Evolutionary conservation across 352 stramenopile species (phyloP).

Genomic region (Pythium apleroticum): DNA sequence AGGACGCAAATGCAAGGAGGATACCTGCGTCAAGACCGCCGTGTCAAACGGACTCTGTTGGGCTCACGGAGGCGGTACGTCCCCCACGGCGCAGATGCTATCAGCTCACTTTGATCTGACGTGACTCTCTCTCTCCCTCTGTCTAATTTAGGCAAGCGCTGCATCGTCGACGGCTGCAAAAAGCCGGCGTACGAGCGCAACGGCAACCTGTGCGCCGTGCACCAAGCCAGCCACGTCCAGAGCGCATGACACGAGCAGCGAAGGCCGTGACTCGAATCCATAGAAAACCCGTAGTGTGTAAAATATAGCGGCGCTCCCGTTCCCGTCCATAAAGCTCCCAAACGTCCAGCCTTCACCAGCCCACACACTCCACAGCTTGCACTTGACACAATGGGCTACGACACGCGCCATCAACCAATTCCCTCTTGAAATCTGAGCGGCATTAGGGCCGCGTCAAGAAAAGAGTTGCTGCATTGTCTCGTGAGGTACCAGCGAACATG

Average conservation of each 20-base stretch:
- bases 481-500: neutral
- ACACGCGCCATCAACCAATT: neutral
- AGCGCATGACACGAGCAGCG: slow-evolving; percentile 9
- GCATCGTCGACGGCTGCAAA: slow-evolving; percentile 42
- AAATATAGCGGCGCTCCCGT: neutral
- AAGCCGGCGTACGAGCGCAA: slow-evolving; percentile 54
- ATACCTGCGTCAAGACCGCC: slow-evolving; percentile 65
- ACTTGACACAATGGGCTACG: neutral
- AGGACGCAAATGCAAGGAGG: slow-evolving; percentile 65
- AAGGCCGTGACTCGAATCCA: neutral
- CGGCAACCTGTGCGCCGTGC: slow-evolving; percentile 41
- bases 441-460: neutral
- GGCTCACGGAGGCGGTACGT: slow-evolving; percentile 73
- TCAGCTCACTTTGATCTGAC: neutral
- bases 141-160: slow-evolving; percentile 43
- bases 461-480: neutral
- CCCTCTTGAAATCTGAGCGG: neutral
- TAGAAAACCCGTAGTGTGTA: neutral
- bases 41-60: slow-evolving; percentile 81
- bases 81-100: no score
- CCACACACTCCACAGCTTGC: neutral
- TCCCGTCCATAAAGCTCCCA: no score
- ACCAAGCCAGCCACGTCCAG: slow-evolving; percentile 23
- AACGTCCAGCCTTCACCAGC: no score
- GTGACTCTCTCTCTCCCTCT: neutral